phyloP scores from a whole-genome alignment of 2,329 filamentous ascomycete species.

The Pestalotiopsis sp. region DNA sequence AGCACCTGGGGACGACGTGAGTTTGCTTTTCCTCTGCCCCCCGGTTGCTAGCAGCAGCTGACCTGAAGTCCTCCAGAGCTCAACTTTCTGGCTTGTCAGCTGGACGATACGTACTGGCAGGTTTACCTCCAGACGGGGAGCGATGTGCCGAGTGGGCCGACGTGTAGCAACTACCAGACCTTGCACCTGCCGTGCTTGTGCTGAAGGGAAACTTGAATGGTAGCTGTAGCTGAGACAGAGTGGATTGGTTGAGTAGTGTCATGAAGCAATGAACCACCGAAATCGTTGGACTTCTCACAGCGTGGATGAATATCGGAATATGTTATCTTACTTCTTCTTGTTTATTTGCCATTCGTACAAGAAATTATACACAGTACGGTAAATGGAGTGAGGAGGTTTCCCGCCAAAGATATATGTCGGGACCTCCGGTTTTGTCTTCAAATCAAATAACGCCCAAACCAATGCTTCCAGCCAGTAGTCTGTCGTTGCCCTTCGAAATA shows the following conservation, averaged over 20 bases:
- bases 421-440: neutral
- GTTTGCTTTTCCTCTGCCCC: slow-evolving; percentile 15
- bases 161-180: slow-evolving; percentile 57
- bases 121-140: slow-evolving; percentile 56
- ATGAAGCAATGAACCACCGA: neutral
- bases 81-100: slow-evolving; percentile 53
- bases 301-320: neutral
- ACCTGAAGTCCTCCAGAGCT: slow-evolving; percentile 37
- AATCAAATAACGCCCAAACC: neutral
- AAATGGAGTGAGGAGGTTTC: neutral
- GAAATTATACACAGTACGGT: slow-evolving; percentile 8
- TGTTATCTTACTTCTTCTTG: neutral
- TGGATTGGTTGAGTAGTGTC: too few relatives aligned
- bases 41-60: neutral
- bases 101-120: slow-evolving; percentile 47
- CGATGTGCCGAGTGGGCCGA: slow-evolving; percentile 48
- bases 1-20: slow-evolving; percentile 46
- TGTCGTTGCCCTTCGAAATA: neutral
- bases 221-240: too few relatives aligned
- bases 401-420: neutral
- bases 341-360: slow-evolving; percentile 10
- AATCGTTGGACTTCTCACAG: neutral
- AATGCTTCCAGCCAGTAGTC: neutral
- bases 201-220: slow-evolving; percentile 19
- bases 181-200: slow-evolving; percentile 56